These are phyloP conservation scores for Aspergillus nidulans DNA, from an alignment of 495 filamentous ascomycete genomes.

Conservation along the genomic window DNA sequence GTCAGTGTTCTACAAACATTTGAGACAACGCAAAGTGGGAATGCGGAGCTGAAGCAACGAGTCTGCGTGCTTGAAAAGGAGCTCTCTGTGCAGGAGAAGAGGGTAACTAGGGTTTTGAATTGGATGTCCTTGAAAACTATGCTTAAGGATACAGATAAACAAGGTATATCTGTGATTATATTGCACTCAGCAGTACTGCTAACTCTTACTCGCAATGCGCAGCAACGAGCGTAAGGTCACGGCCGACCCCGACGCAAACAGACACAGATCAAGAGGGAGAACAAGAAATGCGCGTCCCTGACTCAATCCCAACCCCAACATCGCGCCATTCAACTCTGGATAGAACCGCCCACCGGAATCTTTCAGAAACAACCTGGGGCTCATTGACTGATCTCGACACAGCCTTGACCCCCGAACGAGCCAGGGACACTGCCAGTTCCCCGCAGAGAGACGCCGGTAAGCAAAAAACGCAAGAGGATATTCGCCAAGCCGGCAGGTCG, in stretches of 20 bases:
- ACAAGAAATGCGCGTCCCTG: background rate
- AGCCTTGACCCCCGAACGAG: background rate
- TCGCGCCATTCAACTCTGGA: background rate
- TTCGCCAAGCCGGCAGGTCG: constrained; percentile 12
- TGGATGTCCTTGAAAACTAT: background rate
- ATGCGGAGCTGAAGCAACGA: background rate
- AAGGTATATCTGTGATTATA: background rate
- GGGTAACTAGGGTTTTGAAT: background rate
- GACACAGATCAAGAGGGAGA: background rate
- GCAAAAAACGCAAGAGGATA: background rate
- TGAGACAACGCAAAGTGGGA: background rate
- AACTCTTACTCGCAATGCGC: background rate
- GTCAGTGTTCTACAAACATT: background rate
- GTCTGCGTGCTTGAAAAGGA: background rate
- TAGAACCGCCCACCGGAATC: background rate
- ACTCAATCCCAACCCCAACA: background rate
- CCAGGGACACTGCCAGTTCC: background rate
- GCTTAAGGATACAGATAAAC: background rate
- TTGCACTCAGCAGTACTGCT: background rate
- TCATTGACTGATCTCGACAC: background rate
- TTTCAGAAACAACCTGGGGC: constrained; percentile 7
- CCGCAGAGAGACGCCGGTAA: background rate
- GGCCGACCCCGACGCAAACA: background rate
- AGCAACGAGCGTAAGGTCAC: background rate
- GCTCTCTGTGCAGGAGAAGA: background rate